Base-by-base conservation (phyloP, 1,284 basidiomycete genomes). In the Hymenochaete sp. region DNA sequence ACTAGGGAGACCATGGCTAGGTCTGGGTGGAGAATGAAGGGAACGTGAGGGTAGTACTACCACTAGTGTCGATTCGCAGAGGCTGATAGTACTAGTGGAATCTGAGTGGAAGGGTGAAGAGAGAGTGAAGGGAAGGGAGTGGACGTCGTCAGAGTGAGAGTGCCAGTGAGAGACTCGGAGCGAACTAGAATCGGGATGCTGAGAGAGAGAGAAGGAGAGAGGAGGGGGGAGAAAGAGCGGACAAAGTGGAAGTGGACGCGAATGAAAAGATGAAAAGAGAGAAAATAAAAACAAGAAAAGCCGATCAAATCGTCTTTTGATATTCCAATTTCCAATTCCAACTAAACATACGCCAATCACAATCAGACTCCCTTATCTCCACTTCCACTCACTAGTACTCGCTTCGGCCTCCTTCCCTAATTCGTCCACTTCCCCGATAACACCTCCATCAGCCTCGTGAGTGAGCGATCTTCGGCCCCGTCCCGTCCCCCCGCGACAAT, bases 1-100 rank as follows among this genome's bases (percentile, higher is more conserved):
- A 37, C 22, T 18, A 44, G 38, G 6, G 43, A 44, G 22, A 44
- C 33, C 43, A 44, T 44, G 3, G 13, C 38, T 18, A 37, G 18
- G 9, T 16, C 18, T 37, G 10, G 35, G 35, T 9, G 16, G 18
- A 9, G 38, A n/a, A n/a, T n/a, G n/a, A n/a, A n/a, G n/a, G n/a
- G n/a, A n/a, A n/a, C n/a, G n/a, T n/a, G n/a, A n/a, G n/a, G n/a
- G n/a, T 9, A 14, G 21, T 19, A 25, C 21, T 13, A 13, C 16
- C 25, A 14, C 14, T 13, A 22, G 38, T 8, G 9, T 18, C 18
- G 4, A 13, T 19, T 8, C 9, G 16, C n/a, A 7, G 5, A 13
- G 5, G 9, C 38, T n/a, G 9, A 9, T 8, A 9, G 21, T 24
- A 5, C 13, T 39, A 19, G 9, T 31, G 38, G 38, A 3, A 42